phyloP scores from a whole-genome alignment of 116 monocot genomes.

The Thalassia testudinum region DNA sequence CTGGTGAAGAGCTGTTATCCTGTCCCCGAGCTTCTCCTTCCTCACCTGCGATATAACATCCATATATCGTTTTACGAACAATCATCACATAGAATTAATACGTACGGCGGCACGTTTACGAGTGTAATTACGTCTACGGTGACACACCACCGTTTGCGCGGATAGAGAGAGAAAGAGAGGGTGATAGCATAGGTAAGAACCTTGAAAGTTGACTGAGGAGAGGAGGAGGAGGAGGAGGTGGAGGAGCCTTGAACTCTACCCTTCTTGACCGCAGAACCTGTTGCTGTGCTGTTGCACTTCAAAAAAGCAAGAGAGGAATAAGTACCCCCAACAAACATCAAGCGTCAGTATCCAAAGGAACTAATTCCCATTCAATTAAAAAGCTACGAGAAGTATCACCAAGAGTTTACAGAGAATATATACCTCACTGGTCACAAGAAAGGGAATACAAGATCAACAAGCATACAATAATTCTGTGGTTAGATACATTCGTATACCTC shows the following conservation, averaged over 20 bases:
- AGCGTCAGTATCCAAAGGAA: background rate
- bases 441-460: no score
- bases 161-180: no score
- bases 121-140: no score
- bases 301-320: conserved; percentile 8
- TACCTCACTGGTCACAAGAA: no score
- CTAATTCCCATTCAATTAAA: background rate
- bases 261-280: conserved; percentile 55
- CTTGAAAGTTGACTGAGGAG: conserved; percentile 66
- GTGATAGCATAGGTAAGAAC: conserved; percentile 8
- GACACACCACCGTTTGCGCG: no score
- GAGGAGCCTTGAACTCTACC: conserved; percentile 53
- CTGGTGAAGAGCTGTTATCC: conserved; percentile 66
- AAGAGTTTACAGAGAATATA: no score
- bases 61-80: no score
- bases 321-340: background rate
- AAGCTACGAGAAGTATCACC: no score
- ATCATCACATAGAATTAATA: no score
- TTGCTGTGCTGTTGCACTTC: conserved; percentile 59
- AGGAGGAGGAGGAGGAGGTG: conserved; percentile 27
- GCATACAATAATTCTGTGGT: no score
- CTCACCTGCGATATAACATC: conserved; percentile 36
- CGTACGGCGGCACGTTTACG: no score
- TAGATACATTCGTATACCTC: conserved; percentile 44
- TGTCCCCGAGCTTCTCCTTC: conserved; percentile 79